Base-by-base conservation (phyloP, 2,329 filamentous ascomycete species). In the Piedraia hortae region DNA sequence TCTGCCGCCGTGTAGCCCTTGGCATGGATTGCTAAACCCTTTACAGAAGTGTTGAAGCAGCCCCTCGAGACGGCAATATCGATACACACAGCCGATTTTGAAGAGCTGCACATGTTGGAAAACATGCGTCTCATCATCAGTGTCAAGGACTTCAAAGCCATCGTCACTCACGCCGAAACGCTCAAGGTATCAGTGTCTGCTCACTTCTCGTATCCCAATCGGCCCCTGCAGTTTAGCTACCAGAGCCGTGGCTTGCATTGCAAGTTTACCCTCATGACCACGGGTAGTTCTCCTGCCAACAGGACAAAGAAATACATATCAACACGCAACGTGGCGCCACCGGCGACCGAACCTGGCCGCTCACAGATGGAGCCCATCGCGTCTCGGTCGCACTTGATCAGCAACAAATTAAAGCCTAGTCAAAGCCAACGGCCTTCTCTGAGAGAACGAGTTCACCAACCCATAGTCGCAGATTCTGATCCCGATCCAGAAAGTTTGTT, bases 201-300 rank as follows among this genome's bases (percentile, higher is more conserved):
- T 7, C 53, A 54, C 23, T 80, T 78, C 43, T 78, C 73, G 2
- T 50, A 59, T 12, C 71, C 73, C 3, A 61, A 62, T 9, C 59
- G 61, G 9, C 73, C 73, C 1, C 58, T 82, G 38, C 68, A 75
- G 35, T 56, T 82, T 27, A 61, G 54, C 19, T 82, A 82, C 36
- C 54, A 58, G 12, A 56, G 59, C 18, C 64, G 69, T 26, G 70
- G 66, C 15, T 53, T 80, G 14, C 47, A 60, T 16, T 74, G 66
- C 42, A 68, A 80, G 31, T 80, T 78, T 34, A 69, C 77, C 19
- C 56, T 82, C 28, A 80, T 78, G 71, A 82, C 73, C 1, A 63
- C 71, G 5, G 73, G 72, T 8, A 37, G 30, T 9, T 32, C 34
- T 19, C 36, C 30, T 8, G 16, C 16, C 10, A n/a, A n/a, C n/a